Conservation (phyloP, 2,329 filamentous ascomycete genomes). For the Aspergillus luchuensis region DNA sequence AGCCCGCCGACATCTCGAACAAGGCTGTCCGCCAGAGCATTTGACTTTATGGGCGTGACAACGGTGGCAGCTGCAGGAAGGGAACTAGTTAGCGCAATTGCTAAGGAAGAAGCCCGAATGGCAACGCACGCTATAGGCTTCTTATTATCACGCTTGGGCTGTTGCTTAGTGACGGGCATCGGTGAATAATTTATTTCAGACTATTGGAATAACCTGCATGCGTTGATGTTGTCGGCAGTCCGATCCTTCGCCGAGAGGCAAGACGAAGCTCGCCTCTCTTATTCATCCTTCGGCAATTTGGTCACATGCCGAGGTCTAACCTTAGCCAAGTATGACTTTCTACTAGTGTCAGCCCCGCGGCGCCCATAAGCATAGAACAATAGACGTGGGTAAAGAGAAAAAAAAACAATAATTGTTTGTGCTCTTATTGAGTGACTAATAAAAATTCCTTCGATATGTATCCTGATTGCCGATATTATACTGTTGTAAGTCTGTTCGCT, state of each 20-base stretch:
- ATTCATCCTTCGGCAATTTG: conserved; percentile 7
- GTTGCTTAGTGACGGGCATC: conserved; percentile 14
- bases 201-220: neutral
- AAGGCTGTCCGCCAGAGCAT: conserved; percentile 47
- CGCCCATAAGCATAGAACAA: too few relatives aligned
- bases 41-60: conserved; percentile 49
- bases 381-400: too few relatives aligned
- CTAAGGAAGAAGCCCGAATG: neutral
- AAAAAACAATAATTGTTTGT: too few relatives aligned
- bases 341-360: too few relatives aligned
- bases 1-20: conserved; percentile 36
- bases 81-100: neutral
- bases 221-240: conserved; percentile 3
- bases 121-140: conserved; percentile 19
- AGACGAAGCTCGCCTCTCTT: neutral
- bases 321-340: too few relatives aligned
- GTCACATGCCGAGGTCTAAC: neutral
- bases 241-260: conserved; percentile 12
- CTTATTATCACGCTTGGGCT: conserved; percentile 15
- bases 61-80: conserved; percentile 33
- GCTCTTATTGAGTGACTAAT: too few relatives aligned
- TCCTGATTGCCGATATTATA: too few relatives aligned
- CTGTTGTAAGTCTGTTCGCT: too few relatives aligned
- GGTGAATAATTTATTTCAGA: neutral
- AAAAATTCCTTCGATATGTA: too few relatives aligned